Evolutionary conservation across 108 stramenopile species (phyloP).

Genomic region (Discostella pseudostelligera): DNA sequence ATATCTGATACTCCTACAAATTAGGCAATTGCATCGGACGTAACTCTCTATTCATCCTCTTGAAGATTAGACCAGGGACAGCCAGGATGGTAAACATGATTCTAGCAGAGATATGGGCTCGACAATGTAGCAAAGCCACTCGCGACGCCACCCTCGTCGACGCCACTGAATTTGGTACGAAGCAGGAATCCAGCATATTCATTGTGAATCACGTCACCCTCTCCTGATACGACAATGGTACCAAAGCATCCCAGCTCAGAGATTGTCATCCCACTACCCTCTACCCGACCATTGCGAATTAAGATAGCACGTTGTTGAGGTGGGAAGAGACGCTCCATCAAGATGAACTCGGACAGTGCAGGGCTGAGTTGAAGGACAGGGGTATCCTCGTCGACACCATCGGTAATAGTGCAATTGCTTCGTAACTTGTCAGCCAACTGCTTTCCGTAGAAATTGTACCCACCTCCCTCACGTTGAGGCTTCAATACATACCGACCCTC

Average conservation of each 20-base stretch:
- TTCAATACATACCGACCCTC: constrained; percentile 88
- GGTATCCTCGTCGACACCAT: constrained; percentile 23
- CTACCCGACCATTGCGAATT: constrained; percentile 68
- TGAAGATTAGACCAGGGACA: no score
- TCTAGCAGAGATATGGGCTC: constrained; percentile 78
- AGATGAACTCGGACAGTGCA: constrained; percentile 74
- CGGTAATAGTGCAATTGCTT: constrained; percentile 40
- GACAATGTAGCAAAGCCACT: constrained; percentile 83
- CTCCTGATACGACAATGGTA: constrained; percentile 48
- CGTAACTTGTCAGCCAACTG: constrained; percentile 60
- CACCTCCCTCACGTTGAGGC: constrained; percentile 99
- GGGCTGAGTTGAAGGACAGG: constrained; percentile 10
- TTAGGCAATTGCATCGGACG: no score
- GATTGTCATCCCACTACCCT: constrained; percentile 73
- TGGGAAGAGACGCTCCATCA: constrained; percentile 87
- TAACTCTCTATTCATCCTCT: no score
- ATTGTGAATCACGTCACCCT: constrained; percentile 70
- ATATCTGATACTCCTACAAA: no score
- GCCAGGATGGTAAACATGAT: not conserved
- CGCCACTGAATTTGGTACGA: constrained; percentile 80
- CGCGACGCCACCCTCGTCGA: constrained; percentile 89
- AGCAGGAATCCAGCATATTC: constrained; percentile 74
- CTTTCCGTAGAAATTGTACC: constrained; percentile 95
- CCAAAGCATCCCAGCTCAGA: constrained; percentile 84
- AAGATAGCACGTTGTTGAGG: constrained; percentile 73